Base-by-base conservation (phyloP, 2,329 filamentous ascomycete species). In the Ophiostoma tasmaniense region DNA sequence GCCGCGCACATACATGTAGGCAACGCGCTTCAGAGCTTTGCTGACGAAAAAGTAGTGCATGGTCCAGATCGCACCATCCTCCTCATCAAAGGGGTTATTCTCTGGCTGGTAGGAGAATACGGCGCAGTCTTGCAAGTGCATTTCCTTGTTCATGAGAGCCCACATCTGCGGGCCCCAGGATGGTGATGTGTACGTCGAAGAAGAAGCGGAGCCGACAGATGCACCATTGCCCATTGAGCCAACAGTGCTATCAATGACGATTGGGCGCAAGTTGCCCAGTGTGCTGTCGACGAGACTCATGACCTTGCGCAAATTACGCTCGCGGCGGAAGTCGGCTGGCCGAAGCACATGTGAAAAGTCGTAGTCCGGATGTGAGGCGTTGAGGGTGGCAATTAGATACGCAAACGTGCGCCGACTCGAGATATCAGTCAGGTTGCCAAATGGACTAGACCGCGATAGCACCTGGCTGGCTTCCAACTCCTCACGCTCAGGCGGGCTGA, bases 1-100 rank as follows among this genome's bases (percentile, higher is more conserved):
- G n/a, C 92, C 93, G 71, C 94, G 90, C 64, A 97, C 86, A 76
- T 97, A 96, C 64, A 99, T 81, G 77, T 99, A 99, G 71, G 92
- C 93, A 22, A 99, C 94, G 59, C 95, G 88, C 81, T 98, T 98
- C 76, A 90, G 85, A 33, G 89, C 83, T 75, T 94, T 94, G 82
- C 96, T 97, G 85, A 97, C 98, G 79, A 98, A 96, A 82, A 99
- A 97, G 79, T 96, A 97, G 78, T 98, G 93, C 72, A 93, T 84
- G 66, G 91, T 93, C 94, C 94, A 99, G 72, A 99, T 93, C 11
- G 93, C 90, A 71, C 92, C 91, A 76, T 97, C 93, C 71, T 96
- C 93, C 72, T 93, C 93, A 74, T 93, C 90, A 75, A 96, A 97
- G 0, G 93, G 92, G 75, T 97, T 93, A 71, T 93, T 91, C 55